Evolutionary conservation across 2,329 filamentous ascomycete species (phyloP).

Genomic region (Sporothrix luriei): DNA sequence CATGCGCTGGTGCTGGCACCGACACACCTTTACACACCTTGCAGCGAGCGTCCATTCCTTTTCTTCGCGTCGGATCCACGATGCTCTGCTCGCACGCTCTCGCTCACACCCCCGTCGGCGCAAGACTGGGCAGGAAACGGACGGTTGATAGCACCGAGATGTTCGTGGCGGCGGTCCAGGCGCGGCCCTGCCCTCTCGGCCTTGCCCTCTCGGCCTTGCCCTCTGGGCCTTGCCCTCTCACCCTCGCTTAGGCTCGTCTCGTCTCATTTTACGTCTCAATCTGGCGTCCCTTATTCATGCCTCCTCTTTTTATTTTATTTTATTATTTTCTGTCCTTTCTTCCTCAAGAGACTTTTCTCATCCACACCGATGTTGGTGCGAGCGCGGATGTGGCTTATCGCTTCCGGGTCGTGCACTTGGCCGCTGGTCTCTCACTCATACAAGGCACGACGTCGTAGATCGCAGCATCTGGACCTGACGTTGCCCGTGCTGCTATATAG

Average conservation of each 20-base stretch:
- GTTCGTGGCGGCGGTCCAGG: constrained; percentile 15
- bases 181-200: not conserved
- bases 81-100: not conserved
- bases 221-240: not conserved
- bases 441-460: too few species aligned
- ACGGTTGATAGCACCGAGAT: constrained; percentile 5
- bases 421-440: too few species aligned
- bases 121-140: constrained; percentile 7
- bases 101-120: constrained; percentile 13
- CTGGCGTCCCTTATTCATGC: too few species aligned
- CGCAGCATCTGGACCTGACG: too few species aligned
- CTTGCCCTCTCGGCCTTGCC: not conserved
- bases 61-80: not conserved
- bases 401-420: not conserved
- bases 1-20: not conserved
- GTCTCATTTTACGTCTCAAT: not conserved
- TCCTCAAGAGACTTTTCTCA: not conserved
- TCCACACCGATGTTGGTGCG: not conserved
- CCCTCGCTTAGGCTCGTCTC: not conserved
- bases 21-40: not conserved
- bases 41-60: too few species aligned
- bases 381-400: constrained; percentile 1
- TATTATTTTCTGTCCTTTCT: not conserved
- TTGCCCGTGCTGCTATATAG: too few species aligned
- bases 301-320: not conserved